Conservation (phyloP, 2,329 filamentous ascomycete species). For the Moelleriella libera region DNA sequence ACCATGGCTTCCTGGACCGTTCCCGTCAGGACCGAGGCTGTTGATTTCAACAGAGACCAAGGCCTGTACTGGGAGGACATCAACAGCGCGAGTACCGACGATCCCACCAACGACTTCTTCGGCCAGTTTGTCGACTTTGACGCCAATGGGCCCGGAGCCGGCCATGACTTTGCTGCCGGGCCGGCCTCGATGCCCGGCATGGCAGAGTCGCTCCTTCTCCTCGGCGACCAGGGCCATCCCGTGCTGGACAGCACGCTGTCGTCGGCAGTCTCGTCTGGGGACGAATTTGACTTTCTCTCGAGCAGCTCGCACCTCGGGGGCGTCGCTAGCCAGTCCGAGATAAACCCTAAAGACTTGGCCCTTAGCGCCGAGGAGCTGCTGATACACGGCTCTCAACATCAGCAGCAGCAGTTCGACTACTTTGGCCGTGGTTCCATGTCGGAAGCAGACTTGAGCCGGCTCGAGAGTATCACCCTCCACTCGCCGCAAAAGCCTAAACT, state of each 20-base stretch:
- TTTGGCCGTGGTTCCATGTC: conserved; percentile 26
- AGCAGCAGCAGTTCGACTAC: conserved; percentile 9
- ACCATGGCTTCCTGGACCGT: conserved; percentile 22
- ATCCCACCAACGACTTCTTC: conserved; percentile 19
- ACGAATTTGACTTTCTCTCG: conserved; percentile 22
- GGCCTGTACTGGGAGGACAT: conserved; percentile 20
- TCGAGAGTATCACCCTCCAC: conserved; percentile 32
- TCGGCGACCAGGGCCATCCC: conserved; percentile 7
- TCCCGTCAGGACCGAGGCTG: conserved; percentile 18
- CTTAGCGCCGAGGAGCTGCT: conserved; percentile 6
- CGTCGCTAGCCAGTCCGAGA: conserved; percentile 11
- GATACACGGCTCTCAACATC: conserved; percentile 4
- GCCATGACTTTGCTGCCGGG: conserved; percentile 8
- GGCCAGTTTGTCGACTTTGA: conserved; percentile 23
- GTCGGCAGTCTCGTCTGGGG: conserved; percentile 19
- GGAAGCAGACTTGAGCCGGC: conserved; percentile 30
- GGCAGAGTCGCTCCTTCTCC: conserved; percentile 13
- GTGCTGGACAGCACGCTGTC: conserved; percentile 15
- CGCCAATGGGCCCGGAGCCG: conserved; percentile 9
- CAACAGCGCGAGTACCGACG: conserved; percentile 14
- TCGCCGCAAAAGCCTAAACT: conserved; percentile 16
- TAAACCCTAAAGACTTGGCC: conserved; percentile 15
- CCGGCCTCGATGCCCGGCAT: conserved; percentile 11
- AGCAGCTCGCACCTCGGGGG: conserved; percentile 16
- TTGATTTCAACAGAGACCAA: conserved; percentile 19